phyloP scores from a whole-genome alignment of 2,329 filamentous ascomycete genomes.

The Nannizziopsis barbatae region DNA sequence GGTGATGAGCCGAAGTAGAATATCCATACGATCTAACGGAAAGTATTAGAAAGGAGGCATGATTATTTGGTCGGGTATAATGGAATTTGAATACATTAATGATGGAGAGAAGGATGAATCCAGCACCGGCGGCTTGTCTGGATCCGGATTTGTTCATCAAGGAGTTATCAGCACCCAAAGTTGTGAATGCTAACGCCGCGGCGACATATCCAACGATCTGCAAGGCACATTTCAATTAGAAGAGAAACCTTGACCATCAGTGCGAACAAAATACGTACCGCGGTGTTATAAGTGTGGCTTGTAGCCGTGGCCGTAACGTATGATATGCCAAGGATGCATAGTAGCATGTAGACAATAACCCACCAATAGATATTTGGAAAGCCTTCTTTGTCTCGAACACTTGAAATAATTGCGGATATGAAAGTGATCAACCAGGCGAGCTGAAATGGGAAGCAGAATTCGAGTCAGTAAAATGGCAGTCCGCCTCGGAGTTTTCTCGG shows the following conservation, averaged over 20 bases:
- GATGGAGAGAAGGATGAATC: conserved; percentile 89
- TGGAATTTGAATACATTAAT: conserved; percentile 52
- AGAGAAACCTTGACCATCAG: background rate
- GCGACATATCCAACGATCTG: conserved; percentile 74
- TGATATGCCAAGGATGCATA: conserved; percentile 67
- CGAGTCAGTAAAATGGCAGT: conserved; percentile 37
- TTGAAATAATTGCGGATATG: conserved; percentile 68
- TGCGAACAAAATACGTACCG: conserved; percentile 40
- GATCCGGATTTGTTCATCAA: conserved; percentile 56
- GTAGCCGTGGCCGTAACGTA: conserved; percentile 75
- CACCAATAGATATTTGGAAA: conserved; percentile 93
- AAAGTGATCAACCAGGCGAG: conserved; percentile 93
- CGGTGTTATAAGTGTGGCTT: conserved; percentile 80
- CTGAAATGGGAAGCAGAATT: conserved; percentile 40
- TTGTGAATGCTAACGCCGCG: conserved; percentile 72
- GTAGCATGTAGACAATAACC: conserved; percentile 74
- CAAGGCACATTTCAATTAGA: conserved; percentile 1
- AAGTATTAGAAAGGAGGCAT: background rate
- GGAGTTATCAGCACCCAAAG: conserved; percentile 73
- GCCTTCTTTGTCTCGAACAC: conserved; percentile 32
- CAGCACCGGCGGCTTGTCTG: conserved; percentile 77
- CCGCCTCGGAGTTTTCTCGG: background rate
- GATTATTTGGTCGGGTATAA: background rate
- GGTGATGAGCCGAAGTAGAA: conserved; percentile 96
- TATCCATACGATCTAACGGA: conserved; percentile 81